phyloP scores from a whole-genome alignment of 352 stramenopile genomes.

The Phytophthora melonis region DNA sequence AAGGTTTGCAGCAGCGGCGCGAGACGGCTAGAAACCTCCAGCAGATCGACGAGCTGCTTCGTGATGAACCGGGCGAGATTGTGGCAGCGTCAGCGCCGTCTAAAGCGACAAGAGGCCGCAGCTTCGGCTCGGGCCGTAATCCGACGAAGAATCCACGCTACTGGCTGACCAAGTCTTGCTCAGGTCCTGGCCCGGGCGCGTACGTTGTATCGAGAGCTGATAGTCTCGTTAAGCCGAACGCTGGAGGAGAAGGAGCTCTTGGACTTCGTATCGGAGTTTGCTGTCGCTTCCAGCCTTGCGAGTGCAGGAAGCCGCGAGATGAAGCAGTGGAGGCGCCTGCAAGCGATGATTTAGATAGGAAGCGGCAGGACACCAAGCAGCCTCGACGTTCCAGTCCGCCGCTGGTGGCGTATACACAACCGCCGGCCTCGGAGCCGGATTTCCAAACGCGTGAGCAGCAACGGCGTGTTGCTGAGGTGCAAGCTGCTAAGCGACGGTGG shows the following conservation, averaged over 20 bases:
- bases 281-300: slow-evolving; percentile 36
- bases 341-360: background rate
- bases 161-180: slow-evolving; percentile 16
- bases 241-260: slow-evolving; percentile 24
- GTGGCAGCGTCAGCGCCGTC: background rate
- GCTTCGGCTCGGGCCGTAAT: slow-evolving; percentile 35
- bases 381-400: slow-evolving; percentile 25
- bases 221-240: slow-evolving; percentile 26
- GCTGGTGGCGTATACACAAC: slow-evolving; percentile 24
- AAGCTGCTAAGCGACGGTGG: slow-evolving; percentile 34
- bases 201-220: slow-evolving; percentile 40
- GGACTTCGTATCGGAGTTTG: slow-evolving; percentile 25
- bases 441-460: slow-evolving; percentile 43
- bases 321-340: slow-evolving; percentile 2
- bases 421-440: slow-evolving; percentile 16
- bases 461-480: slow-evolving; percentile 29
- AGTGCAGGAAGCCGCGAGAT: slow-evolving; percentile 23
- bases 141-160: slow-evolving; percentile 19
- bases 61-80: slow-evolving; percentile 11
- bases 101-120: slow-evolving; percentile 7
- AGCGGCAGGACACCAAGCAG: slow-evolving; percentile 25
- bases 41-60: slow-evolving; percentile 43
- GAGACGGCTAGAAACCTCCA: slow-evolving; percentile 28
- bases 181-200: slow-evolving; percentile 35
- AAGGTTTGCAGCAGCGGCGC: slow-evolving; percentile 34